Evolutionary conservation across 2,329 filamentous ascomycete genomes (phyloP).

Genomic region (Colletotrichum costaricense): DNA sequence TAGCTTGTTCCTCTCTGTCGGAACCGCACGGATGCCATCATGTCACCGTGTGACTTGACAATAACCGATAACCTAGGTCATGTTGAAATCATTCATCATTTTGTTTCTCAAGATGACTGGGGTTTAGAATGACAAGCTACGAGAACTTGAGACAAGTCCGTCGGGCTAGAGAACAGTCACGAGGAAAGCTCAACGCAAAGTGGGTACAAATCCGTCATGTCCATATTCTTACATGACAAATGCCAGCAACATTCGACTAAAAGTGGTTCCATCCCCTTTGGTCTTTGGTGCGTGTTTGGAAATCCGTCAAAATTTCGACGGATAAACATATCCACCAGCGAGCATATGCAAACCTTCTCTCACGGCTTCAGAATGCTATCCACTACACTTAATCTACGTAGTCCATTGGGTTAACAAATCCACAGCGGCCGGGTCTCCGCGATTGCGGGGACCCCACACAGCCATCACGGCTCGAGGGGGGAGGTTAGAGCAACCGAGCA

Average conservation of each 20-base stretch:
- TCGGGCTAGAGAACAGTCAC: neutral
- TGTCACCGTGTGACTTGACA: too few relatives aligned
- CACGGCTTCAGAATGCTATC: neutral
- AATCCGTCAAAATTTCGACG: slow-evolving; percentile 21
- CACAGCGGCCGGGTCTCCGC: slow-evolving; percentile 28
- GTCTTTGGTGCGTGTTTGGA: neutral
- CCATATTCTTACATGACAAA: neutral
- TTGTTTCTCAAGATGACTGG: neutral
- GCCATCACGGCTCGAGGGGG: neutral
- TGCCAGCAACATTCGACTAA: slow-evolving; percentile 14
- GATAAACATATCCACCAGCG: slow-evolving; percentile 3
- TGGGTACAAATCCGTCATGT: slow-evolving; percentile 21
- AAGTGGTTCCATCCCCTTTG: neutral
- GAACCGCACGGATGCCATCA: too few relatives aligned
- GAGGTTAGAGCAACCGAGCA: neutral
- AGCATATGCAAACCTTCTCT: neutral
- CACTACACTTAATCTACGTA: neutral
- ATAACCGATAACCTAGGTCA: neutral
- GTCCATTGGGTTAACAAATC: neutral
- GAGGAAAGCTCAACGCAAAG: neutral
- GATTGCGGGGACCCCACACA: slow-evolving; percentile 29
- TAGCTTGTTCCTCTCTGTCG: too few relatives aligned
- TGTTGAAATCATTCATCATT: neutral
- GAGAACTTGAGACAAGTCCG: neutral
- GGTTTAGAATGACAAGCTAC: neutral